Base-by-base conservation (phyloP, 768 basidiomycete genomes). In the Tubosaeta sp. region DNA sequence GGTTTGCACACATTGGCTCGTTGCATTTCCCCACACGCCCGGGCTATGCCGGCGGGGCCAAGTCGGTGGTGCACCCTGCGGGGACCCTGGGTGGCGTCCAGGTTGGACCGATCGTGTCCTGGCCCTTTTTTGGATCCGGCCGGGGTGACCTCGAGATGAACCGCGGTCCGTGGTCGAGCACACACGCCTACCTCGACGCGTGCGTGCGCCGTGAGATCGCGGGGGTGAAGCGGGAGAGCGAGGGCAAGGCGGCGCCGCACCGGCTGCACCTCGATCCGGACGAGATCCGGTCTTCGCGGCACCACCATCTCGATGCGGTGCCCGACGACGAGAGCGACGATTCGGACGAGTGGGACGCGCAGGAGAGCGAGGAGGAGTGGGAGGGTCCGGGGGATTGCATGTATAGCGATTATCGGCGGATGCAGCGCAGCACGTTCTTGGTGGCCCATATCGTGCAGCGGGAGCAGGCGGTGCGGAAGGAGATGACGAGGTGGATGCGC, bases 81-180 rank as follows among this genome's bases (percentile, higher is more conserved):
- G 35, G 25, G 10, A 14, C 38, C 53, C 31, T 32, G 31, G 31
- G 31, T 32, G 31, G 10, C 31, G 72, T 77, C 45, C 79, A 84
- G 44, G 74, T 91, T 39, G 90, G 90, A 4, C 86, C 86, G 8
- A 92, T 93, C 60, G 80, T 92, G 44, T 90, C 89, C 3, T 93
- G 90, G 90, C 86, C 90, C 1, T 93, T 92, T 75, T 93, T 93
- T 64, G 90, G 90, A 41, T 86, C 87, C 4, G 83, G 85, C 56
- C 78, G 90, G 35, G 90, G 90, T 29, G 84, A 87, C 51, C 76
- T 89, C 21, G 87, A 90, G 57, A 74, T 92, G 31, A 74, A 89
- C 59, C 82, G 90, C n/a, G 89, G 90, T 3, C 90, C 90, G 0
- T 92, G 88, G 86, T 51, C 74, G 3, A 75, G 76, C 5, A 77